A percentile compares a stretch with the other conserved stretches of the same genome.
Conservation (phyloP, 768 basidiomycete species). For the Favolaschia claudopus region DNA sequence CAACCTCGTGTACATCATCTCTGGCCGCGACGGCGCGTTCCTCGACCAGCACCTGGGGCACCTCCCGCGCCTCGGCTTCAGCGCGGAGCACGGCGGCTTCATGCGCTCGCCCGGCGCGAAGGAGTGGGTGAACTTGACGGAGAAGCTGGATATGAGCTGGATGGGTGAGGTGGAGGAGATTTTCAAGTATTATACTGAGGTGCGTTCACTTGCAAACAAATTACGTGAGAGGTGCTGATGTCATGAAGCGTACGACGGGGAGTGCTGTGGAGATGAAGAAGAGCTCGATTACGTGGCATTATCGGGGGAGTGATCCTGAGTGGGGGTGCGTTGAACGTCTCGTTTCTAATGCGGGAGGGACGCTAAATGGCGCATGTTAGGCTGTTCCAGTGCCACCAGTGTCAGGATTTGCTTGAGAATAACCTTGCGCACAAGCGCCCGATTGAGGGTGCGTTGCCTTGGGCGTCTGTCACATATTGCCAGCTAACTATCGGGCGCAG, state of each 20-base stretch:
- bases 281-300: constrained; percentile 98
- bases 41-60: constrained; percentile 91
- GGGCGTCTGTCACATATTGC: neutral
- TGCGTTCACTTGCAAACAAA: constrained; percentile 37
- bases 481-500: constrained; percentile 43
- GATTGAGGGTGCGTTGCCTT: constrained; percentile 76
- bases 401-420: constrained; percentile 94
- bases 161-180: constrained; percentile 95
- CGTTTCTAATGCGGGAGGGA: constrained; percentile 8
- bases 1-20: constrained; percentile 97
- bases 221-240: constrained; percentile 16
- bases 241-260: constrained; percentile 82
- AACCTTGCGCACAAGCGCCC: constrained; percentile 92
- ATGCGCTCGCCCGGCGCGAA: constrained; percentile 71
- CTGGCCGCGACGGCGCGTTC: constrained; percentile 93
- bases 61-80: constrained; percentile 83
- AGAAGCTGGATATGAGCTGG: constrained; percentile 95
- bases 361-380: constrained; percentile 42
- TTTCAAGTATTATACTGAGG: constrained; percentile 96
- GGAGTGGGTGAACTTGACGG: constrained; percentile 90
- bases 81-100: constrained; percentile 96
- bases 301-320: constrained; percentile 90
- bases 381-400: constrained; percentile 94
- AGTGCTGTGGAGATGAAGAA: constrained; percentile 97
- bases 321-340: constrained; percentile 75